Percentiles rank a stretch among this genome's conserved stretches.
Evolutionary conservation across 352 stramenopile species (phyloP).

Genomic region (Phytophthora fragariaefolia): DNA sequence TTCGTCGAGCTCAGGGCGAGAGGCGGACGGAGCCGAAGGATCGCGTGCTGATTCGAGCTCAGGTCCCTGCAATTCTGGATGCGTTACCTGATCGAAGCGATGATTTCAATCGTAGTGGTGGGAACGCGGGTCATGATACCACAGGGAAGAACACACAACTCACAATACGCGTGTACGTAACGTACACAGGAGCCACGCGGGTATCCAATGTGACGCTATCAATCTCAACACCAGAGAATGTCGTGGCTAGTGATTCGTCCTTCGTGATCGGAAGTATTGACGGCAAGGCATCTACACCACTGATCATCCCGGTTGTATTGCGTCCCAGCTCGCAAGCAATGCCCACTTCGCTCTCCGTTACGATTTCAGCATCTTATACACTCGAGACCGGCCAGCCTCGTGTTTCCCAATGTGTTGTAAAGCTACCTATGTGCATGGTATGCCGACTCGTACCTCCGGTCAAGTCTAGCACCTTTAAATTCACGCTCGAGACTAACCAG

Average conservation of each 20-base stretch:
- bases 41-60: constrained; percentile 72
- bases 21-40: constrained; percentile 74
- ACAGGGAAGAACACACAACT: constrained; percentile 48
- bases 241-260: constrained; percentile 66
- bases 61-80: constrained; percentile 79
- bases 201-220: constrained; percentile 83
- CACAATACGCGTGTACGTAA: constrained; percentile 84
- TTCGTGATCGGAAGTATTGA: constrained; percentile 78
- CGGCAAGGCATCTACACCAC: constrained; percentile 61
- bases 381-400: constrained; percentile 74
- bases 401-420: constrained; percentile 64
- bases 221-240: constrained; percentile 65
- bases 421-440: constrained; percentile 78
- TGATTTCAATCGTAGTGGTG: constrained; percentile 42
- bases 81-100: constrained; percentile 48
- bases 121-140: constrained; percentile 11
- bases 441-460: constrained; percentile 76
- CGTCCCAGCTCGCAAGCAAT: constrained; percentile 54
- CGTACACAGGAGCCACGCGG: constrained; percentile 74
- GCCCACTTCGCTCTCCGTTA: constrained; percentile 71
- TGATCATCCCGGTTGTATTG: constrained; percentile 71
- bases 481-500: constrained; percentile 90
- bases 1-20: constrained; percentile 76
- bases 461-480: constrained; percentile 87
- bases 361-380: constrained; percentile 76